Evolutionary conservation across 2,329 filamentous ascomycete species (phyloP), one percentile per base, ranked within the genome.

Genomic region (Colletotrichum sp.): DNA sequence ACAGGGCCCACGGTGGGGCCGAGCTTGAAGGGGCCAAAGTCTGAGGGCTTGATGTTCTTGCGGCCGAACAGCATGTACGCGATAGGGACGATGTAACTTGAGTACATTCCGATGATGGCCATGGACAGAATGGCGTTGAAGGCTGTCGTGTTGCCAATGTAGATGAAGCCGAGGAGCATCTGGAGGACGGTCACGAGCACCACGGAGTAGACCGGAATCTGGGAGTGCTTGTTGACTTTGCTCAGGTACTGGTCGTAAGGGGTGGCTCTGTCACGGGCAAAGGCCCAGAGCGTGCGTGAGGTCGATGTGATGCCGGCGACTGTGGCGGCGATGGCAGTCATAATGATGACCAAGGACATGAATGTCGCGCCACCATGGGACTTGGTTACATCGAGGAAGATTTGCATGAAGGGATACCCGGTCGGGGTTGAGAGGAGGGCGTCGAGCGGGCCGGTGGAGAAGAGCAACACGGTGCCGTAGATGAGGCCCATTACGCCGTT

Each of bases 401-500:
- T 83, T 39, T 87, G 84, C 78, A 87, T 86, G 64, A 86, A 86
- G 0, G 85, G 86, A 14, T 86, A 87, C 0, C 87, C 87, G 0
- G 84, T 87, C 0, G 83, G 81, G 0, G 86, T 86, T 1, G 81
- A 64, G 3, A 88, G 81, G 4, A 89, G 79, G 0, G 79, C 78
- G 1, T 86, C 79, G 2, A 89, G 81, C 24, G 84, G 80, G 0
- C 86, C 86, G 1, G 87, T 83, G 1, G 83, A 85, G 79, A 85
- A 90, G 2, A 89, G 81, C 0, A 90, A 79, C 7, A 88, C 80
- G 68, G 87, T 81, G 36, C 81, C 82, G 76, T 85, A 88, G 4
- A 81, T 80, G 3, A 89, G 80, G 4, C 87, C 88, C 64, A 89
- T 83, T 1, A 89, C 65, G 0, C 87, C 87, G 66, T 89, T 89